These are phyloP conservation scores for Plasmopara muralis DNA, from an alignment of 352 stramenopile species.

Conservation along the genomic window DNA sequence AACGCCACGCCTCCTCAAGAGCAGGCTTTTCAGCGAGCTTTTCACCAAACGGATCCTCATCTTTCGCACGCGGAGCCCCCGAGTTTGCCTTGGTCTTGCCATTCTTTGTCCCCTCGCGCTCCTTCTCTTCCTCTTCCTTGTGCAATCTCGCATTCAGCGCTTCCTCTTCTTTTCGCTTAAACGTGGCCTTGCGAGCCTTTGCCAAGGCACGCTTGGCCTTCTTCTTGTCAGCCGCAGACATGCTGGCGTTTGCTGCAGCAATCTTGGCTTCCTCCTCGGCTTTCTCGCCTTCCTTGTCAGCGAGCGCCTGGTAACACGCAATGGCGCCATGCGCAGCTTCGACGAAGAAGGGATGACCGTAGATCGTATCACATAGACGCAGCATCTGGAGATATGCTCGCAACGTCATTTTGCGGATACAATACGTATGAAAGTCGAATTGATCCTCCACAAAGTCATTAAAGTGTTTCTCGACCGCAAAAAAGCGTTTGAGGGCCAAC, in stretches of 20 bases:
- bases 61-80: conserved; percentile 36
- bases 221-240: conserved; percentile 92
- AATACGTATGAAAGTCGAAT: conserved; percentile 99
- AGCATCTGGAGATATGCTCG: conserved; percentile 93
- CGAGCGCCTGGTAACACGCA: conserved; percentile 83
- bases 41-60: conserved; percentile 67
- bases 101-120: conserved; percentile 56
- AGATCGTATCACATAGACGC: conserved; percentile 90
- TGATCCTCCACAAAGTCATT: conserved; percentile 97
- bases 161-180: conserved; percentile 80
- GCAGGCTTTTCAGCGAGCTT: conserved; percentile 59
- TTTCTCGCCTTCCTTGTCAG: conserved; percentile 53
- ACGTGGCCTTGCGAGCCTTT: conserved; percentile 86
- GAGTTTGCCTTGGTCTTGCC: conserved; percentile 69
- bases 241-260: conserved; percentile 55
- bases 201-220: conserved; percentile 85
- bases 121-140: conserved; percentile 72
- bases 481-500: conserved; percentile 92
- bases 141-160: conserved; percentile 65
- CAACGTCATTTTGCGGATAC: conserved; percentile 97
- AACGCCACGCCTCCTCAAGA: conserved; percentile 73
- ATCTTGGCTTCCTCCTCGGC: conserved; percentile 26
- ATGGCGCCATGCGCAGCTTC: conserved; percentile 86
- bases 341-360: conserved; percentile 86
- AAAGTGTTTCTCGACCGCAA: conserved; percentile 95